Base-by-base conservation (phyloP, 768 basidiomycete species). In the Termitomyces sp. region DNA sequence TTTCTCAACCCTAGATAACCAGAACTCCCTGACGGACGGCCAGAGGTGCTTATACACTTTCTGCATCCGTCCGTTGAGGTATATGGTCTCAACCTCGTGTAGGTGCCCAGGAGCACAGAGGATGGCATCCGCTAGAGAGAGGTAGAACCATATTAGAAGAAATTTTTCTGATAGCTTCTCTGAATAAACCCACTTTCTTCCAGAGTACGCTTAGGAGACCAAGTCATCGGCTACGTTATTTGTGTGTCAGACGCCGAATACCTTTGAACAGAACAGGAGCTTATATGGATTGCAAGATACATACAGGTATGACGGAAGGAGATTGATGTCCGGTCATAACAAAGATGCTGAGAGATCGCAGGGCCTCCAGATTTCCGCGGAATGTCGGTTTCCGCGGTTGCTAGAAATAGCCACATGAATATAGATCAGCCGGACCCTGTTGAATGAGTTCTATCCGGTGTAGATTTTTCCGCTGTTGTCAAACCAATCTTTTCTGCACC, bases 41-140 rank as follows among this genome's bases (percentile, higher is more conserved):
- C 75, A 83, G 1, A 84, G 71, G 63, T 82, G 79, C 71, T 84
- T 86, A 73, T 85, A 87, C 18, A 80, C 80, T 57, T 75, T 77
- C 51, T 80, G 71, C 6, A 79, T 66, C 53, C 79, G 73, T 13
- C 81, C 83, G 50, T 85, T 78, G 50, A 87, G 70, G 38, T 79
- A 51, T 36, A 69, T 66, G 7, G 72, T 75, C 64, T 85, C 79
- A 26, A 78, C 69, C 64, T 85, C 83, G 66, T 81, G 82, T 5
- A 77, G 64, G 52, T 68, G 73, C 53, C 79, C 80, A 28, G 78
- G 75, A 46, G 75, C 76, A 48, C 76, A 77, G 51, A 83, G 73
- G 40, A 82, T 70, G 33, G 69, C 71, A 50, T 82, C 78, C 63
- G 76, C 81, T 82, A 58, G 28, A 47, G 61, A 58, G 28, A 47